Base-by-base conservation (phyloP, 192 early-diverging fungal genomes). In the Linnemannia exigua region DNA sequence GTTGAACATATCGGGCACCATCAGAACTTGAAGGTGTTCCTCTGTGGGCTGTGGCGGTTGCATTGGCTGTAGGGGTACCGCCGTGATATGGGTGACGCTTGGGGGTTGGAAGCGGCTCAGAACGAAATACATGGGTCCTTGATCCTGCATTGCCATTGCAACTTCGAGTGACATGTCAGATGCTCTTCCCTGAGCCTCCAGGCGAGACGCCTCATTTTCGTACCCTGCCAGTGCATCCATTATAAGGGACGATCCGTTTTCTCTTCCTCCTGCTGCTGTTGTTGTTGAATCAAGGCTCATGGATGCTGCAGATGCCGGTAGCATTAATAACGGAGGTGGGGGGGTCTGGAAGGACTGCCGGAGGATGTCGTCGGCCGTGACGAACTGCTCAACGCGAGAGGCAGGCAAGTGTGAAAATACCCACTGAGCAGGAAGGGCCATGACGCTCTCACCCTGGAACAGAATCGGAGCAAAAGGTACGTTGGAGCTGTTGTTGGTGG, bases 371-470 rank as follows among this genome's bases (percentile, higher is more conserved):
- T 63, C 58, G 6, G 54, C 25, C 11, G 54, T 61, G 25, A 61
- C 54, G 58, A 63, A 63, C 31, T 63, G 58, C 11, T 63, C 58
- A 31, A 63, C 58, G 14, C 25, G 58, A 3, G 58, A 14, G 58
- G 58, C 12, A n/a, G 58, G 0, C 12, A 63, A 3, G 58, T 63
- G 58, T 31, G 58, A n/a, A 31, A 63, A 63, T 14, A 63, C 58
- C 58, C 58, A 63, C 28, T 63, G 58, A 31, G 58, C 58, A 63
- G 58, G 58, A 31, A 63, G 58, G 12, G 58, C 58, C 58, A 63
- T 63, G 25, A 63, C 58, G 14, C 3, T 63, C 28, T 63, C 58
- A 25, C 58, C 58, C 31, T 63, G 58, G 58, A 63, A 63, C 58
- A 63, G 15, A 63, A 63, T 63, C 28, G 58, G 58, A 2, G 58